Base-by-base conservation (phyloP, 2,329 filamentous ascomycete species). In the Lasiodiplodia theobromae region DNA sequence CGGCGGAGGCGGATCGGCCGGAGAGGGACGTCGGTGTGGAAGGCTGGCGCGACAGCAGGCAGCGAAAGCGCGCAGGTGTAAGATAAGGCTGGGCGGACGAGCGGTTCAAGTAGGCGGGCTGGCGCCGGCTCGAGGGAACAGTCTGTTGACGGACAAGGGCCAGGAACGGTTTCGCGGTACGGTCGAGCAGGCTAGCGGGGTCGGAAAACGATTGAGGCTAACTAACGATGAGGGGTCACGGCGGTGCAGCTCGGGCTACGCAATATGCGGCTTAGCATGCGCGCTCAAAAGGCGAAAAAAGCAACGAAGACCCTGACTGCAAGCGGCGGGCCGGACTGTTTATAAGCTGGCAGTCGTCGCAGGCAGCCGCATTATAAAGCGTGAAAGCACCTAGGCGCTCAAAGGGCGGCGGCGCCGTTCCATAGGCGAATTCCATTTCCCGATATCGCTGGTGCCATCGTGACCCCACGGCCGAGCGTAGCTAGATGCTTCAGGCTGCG, bases 1-100 rank as follows among this genome's bases (percentile, higher is more conserved):
- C 25, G 52, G 47, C 44, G 66, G 65, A 54, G 56, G 66, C 66
- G 66, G 66, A 62, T 68, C 66, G 66, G 57, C 37, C 66, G 66
- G 66, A 68, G 57, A 21, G 28, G 38, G 28, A 21, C 37, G 66
- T 28, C 31, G 40, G 66, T n/a, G 53, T 14, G 53, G 40, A 51
- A 37, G 52, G 54, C 12, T 18, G n/a, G 57, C 57, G 40, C 37
- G 11, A 47, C 58, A 51, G 23, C 58, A 25, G 23, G 58, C 58
- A 25, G 58, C 40, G 21, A 44, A 31, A 25, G 58, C 25, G 38
- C 37, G 31, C 11, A n/a, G 47, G 18, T 21, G 44, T 47, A 6
- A 64, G 47, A 52, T 38, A 52, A 64, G 31, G n/a, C 28, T 25
- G 56, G 66, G 56, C 47, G 57, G 56, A 37, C 37, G 49, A 60